Evolutionary conservation across 2,329 filamentous ascomycete species (phyloP).

Genomic region (Pyrenochaeta sp.): DNA sequence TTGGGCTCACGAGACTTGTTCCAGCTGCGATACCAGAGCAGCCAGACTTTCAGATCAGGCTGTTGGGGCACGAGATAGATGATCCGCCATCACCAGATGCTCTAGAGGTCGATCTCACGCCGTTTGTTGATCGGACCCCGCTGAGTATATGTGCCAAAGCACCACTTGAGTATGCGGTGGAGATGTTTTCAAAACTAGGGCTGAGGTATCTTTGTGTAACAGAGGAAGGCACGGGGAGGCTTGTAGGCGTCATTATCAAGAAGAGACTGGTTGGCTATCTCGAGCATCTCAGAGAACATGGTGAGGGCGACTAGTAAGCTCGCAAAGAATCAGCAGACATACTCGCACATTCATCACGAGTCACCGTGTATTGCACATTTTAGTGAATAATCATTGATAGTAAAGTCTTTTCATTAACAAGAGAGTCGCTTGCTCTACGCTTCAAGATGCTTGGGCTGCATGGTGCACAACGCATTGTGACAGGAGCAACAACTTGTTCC

Average conservation of each 20-base stretch:
- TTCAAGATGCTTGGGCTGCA: conserved; percentile 33
- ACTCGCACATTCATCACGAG: not conserved
- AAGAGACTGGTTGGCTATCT: conserved; percentile 64
- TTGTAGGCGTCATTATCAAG: conserved; percentile 66
- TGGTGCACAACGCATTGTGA: conserved; percentile 19
- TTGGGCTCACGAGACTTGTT: conserved; percentile 54
- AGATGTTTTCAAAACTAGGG: conserved; percentile 68
- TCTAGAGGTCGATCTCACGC: conserved; percentile 54
- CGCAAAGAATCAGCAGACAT: not conserved
- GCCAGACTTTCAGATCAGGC: conserved; percentile 45
- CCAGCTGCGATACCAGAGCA: conserved; percentile 15
- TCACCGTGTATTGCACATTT: not conserved
- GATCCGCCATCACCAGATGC: conserved; percentile 30
- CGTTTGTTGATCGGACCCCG: conserved; percentile 64
- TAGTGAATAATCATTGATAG: conserved; percentile 30
- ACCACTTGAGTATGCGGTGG: conserved; percentile 66
- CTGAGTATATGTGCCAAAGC: conserved; percentile 60
- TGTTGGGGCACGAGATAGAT: conserved; percentile 48
- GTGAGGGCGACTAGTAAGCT: not conserved
- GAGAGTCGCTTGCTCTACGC: conserved; percentile 36
- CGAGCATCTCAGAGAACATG: conserved; percentile 43
- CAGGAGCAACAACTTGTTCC: conserved; percentile 24
- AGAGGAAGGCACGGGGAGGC: conserved; percentile 59
- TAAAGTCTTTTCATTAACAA: conserved; percentile 48
- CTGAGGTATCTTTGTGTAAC: conserved; percentile 64